phyloP scores from a whole-genome alignment of 495 filamentous ascomycete species.

The Eremomyces bilateralis region DNA sequence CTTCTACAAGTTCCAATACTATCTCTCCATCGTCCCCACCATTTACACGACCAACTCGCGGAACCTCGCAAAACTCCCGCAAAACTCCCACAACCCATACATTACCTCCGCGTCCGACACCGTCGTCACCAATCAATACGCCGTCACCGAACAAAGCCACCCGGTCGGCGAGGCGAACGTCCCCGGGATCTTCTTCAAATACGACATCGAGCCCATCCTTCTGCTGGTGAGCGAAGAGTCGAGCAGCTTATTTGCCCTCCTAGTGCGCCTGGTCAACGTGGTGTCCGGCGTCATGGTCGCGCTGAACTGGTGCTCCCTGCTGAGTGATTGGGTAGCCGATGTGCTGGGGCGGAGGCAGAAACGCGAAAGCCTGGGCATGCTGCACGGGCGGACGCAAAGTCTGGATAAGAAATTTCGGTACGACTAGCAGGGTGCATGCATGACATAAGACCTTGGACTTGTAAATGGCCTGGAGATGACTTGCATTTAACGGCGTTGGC shows the following conservation, averaged over 20 bases:
- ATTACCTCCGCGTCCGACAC: slow-evolving; percentile 22
- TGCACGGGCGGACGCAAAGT: too few species aligned
- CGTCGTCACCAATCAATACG: slow-evolving; percentile 93
- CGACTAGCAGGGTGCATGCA: too few species aligned
- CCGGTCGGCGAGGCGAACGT: slow-evolving; percentile 44
- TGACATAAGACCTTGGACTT: too few species aligned
- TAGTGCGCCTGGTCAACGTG: slow-evolving; percentile 55
- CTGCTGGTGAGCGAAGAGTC: slow-evolving; percentile 68
- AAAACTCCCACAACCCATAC: slow-evolving; percentile 10
- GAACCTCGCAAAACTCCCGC: slow-evolving; percentile 16
- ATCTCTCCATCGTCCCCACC: slow-evolving; percentile 91
- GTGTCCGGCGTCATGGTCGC: slow-evolving; percentile 39
- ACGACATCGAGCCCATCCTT: slow-evolving; percentile 91
- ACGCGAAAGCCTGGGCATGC: slow-evolving; percentile 7
- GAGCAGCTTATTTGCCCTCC: slow-evolving; percentile 45
- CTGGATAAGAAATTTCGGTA: too few species aligned
- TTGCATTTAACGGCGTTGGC: too few species aligned
- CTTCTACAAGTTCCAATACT: slow-evolving; percentile 98
- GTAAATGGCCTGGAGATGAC: too few species aligned
- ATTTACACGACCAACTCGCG: slow-evolving; percentile 49
- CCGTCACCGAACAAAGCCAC: slow-evolving; percentile 66
- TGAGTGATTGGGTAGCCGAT: slow-evolving; percentile 32
- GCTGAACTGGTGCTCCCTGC: slow-evolving; percentile 40
- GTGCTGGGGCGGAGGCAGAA: slow-evolving; percentile 10
- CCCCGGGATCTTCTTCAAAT: slow-evolving; percentile 96